These are phyloP conservation scores for Nannochloropsis salina DNA, from an alignment of 108 stramenopile genomes.

Conservation along the genomic window DNA sequence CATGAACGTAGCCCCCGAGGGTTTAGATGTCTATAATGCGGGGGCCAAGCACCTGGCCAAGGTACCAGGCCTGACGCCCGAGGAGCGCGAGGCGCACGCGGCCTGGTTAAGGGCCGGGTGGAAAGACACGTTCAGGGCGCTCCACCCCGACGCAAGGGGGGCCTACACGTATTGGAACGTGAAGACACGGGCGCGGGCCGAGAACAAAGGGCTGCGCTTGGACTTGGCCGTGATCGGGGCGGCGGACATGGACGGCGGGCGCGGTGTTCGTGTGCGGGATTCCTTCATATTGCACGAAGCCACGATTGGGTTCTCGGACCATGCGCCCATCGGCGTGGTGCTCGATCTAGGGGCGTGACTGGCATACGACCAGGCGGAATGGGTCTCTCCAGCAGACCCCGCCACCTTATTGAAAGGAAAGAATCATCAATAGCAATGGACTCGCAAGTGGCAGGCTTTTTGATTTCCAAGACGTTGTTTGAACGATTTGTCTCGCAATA, in stretches of 20 bases:
- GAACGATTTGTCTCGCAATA: too few relatives aligned
- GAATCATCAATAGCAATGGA: too few relatives aligned
- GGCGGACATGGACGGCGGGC: background rate
- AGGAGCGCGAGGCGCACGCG: constrained; percentile 51
- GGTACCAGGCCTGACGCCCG: constrained; percentile 49
- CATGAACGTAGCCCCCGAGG: constrained; percentile 56
- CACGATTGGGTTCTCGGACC: background rate
- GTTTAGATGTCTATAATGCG: constrained; percentile 54
- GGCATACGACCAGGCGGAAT: background rate
- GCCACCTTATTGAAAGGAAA: too few relatives aligned
- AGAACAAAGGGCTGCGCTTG: constrained; percentile 8
- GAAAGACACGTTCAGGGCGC: background rate
- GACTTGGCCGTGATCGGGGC: background rate
- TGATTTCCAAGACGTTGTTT: too few relatives aligned
- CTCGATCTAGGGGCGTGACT: background rate
- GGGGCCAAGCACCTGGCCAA: constrained; percentile 54
- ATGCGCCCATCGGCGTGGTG: constrained; percentile 16
- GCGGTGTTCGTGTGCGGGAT: background rate
- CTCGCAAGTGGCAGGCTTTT: too few relatives aligned
- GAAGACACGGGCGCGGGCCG: background rate
- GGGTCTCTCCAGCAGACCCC: too few relatives aligned
- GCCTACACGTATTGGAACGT: constrained; percentile 50
- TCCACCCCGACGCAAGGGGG: constrained; percentile 40
- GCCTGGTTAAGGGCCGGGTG: constrained; percentile 29
- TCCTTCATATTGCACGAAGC: background rate